These are phyloP conservation scores for Crithidia bombi DNA, from an alignment of 208 protist species.

Conservation along the genomic window DNA sequence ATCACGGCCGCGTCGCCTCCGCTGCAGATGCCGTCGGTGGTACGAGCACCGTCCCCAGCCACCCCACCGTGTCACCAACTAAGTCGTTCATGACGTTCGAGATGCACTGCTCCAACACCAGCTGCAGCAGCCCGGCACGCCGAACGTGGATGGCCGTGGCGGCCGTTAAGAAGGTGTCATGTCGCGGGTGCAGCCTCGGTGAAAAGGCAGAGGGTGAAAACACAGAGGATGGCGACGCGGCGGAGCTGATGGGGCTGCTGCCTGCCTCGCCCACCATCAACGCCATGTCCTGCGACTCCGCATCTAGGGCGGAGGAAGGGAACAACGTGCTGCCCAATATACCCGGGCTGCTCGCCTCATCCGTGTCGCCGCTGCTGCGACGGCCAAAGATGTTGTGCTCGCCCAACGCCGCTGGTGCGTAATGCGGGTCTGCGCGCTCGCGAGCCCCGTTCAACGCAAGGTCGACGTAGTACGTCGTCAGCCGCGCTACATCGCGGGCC, in stretches of 20 bases:
- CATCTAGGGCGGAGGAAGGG: background rate
- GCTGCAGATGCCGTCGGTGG: background rate
- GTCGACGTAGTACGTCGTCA: constrained; percentile 35
- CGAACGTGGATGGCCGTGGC: constrained; percentile 42
- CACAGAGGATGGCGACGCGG: background rate
- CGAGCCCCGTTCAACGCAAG: constrained; percentile 28
- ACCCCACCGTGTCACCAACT: constrained; percentile 59
- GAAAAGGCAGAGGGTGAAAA: constrained; percentile 10
- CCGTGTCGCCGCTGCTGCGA: constrained; percentile 20
- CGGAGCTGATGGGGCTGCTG: background rate
- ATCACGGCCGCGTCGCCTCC: background rate
- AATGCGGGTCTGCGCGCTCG: constrained; percentile 30
- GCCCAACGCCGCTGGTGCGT: constrained; percentile 21
- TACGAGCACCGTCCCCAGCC: constrained; percentile 37
- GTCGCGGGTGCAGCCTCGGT: constrained; percentile 7
- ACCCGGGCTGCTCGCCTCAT: background rate
- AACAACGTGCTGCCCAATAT: background rate
- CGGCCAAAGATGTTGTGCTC: constrained; percentile 42
- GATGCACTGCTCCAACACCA: constrained; percentile 66
- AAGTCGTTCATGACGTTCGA: constrained; percentile 67
- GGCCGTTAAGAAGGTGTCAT: constrained; percentile 7
- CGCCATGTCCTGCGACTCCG: background rate
- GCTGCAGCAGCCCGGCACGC: constrained; percentile 46
- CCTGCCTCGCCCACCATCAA: background rate
- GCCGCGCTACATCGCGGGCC: constrained; percentile 24